phyloP scores from a whole-genome alignment of 1,284 basidiomycete species.

The Flammula alnicola region DNA sequence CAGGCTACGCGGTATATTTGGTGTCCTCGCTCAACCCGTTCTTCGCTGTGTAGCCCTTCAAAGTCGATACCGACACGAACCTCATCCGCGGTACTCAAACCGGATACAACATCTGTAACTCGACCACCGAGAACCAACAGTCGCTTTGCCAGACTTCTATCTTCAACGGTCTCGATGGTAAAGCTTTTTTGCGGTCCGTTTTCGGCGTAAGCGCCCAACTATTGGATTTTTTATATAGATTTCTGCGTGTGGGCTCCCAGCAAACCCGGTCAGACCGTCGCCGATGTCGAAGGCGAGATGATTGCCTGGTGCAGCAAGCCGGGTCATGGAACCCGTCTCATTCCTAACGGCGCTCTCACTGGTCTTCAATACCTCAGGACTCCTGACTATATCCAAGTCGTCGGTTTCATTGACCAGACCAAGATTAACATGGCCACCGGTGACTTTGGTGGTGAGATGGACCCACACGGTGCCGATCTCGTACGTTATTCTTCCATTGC shows the following conservation, averaged over 20 bases:
- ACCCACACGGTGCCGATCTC: slow-evolving; percentile 63
- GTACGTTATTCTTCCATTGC: slow-evolving; percentile 23
- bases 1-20: background rate
- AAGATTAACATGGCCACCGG: slow-evolving; percentile 32
- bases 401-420: slow-evolving; percentile 38
- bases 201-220: background rate
- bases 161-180: slow-evolving; percentile 33
- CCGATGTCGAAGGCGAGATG: slow-evolving; percentile 34
- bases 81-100: slow-evolving; percentile 34
- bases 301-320: slow-evolving; percentile 15
- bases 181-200: background rate
- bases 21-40: background rate
- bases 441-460: slow-evolving; percentile 52
- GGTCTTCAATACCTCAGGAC: slow-evolving; percentile 24
- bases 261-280: slow-evolving; percentile 48
- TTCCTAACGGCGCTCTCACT: slow-evolving; percentile 10
- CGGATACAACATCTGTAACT: slow-evolving; percentile 39
- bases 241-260: slow-evolving; percentile 60
- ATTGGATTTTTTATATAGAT: slow-evolving; percentile 31
- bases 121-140: slow-evolving; percentile 35
- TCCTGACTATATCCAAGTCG: slow-evolving; percentile 37
- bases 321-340: slow-evolving; percentile 14
- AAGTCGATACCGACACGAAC: slow-evolving; percentile 36
- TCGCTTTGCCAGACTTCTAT: slow-evolving; percentile 40
- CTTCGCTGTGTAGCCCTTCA: slow-evolving; percentile 30